phyloP scores from a whole-genome alignment of 352 stramenopile species.

The Phytophthora macrochlamydospora region DNA sequence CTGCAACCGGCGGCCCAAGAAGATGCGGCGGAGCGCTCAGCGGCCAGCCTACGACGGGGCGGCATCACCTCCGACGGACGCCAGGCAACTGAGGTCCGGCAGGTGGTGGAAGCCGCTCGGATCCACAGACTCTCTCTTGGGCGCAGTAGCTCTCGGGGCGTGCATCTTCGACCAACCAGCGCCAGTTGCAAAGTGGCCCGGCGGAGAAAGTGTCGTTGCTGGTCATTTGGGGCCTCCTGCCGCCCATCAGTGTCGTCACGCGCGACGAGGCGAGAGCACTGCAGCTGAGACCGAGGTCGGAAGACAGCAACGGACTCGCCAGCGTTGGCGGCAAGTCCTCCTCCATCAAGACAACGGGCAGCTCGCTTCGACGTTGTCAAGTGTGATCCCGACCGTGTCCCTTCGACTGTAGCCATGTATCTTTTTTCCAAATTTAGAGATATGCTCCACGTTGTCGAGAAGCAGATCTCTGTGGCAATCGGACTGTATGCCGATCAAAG shows the following conservation, averaged over 20 bases:
- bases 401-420: conserved; percentile 14
- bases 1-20: conserved; percentile 20
- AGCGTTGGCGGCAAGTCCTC: conserved; percentile 14
- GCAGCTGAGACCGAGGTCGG: conserved; percentile 24
- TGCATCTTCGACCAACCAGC: conserved; percentile 29
- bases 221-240: conserved; percentile 6
- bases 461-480: no score
- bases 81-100: conserved; percentile 19
- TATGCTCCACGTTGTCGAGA: no score
- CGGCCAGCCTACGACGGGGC: conserved; percentile 21
- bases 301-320: conserved; percentile 37
- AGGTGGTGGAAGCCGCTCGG: conserved; percentile 34
- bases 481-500: no score
- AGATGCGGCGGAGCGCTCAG: conserved; percentile 24
- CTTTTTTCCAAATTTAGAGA: no score
- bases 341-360: conserved; percentile 21
- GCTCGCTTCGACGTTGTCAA: neutral
- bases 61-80: conserved; percentile 4
- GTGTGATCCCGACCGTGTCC: conserved; percentile 1
- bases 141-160: conserved; percentile 23
- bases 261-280: neutral
- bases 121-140: conserved; percentile 27
- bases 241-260: conserved; percentile 6
- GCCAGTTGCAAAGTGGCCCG: conserved; percentile 37
- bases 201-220: conserved; percentile 8